phyloP scores from a whole-genome alignment of 139 green algal species.

The Astrephomene gubernaculifera region DNA sequence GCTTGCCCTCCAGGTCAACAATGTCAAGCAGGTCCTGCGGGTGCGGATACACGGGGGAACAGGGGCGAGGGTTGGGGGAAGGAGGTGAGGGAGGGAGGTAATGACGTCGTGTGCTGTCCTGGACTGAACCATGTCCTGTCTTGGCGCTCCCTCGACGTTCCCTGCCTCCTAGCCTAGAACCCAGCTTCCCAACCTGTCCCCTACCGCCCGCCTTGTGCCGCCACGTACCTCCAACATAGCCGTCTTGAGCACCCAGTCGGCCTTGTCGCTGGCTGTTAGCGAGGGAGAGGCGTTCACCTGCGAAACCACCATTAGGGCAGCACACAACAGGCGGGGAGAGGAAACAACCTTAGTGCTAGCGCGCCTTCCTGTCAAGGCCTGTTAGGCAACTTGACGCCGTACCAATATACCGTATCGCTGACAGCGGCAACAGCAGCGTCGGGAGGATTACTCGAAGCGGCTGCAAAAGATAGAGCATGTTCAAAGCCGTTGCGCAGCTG shows the following conservation, averaged over 20 bases:
- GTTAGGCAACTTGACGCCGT: no score
- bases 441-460: no score
- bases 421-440: no score
- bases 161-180: background rate
- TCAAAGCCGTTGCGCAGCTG: no score
- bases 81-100: background rate
- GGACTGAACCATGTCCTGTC: background rate
- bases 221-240: slow-evolving; percentile 79
- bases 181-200: background rate
- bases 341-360: no score
- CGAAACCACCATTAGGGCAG: background rate
- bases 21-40: slow-evolving; percentile 69
- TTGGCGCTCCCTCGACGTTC: background rate
- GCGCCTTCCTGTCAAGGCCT: no score
- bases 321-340: background rate
- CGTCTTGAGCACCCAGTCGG: slow-evolving; percentile 79
- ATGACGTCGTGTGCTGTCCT: background rate
- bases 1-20: slow-evolving; percentile 67
- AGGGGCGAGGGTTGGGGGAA: background rate
- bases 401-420: no score
- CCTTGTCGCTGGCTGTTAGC: slow-evolving; percentile 67
- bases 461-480: no score
- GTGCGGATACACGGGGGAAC: background rate
- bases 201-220: no score
- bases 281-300: slow-evolving; percentile 81